Percentiles rank a stretch among this genome's conserved stretches.
Conservation (phyloP, 1,284 basidiomycete species). For the Papiliotrema nemorosa region DNA sequence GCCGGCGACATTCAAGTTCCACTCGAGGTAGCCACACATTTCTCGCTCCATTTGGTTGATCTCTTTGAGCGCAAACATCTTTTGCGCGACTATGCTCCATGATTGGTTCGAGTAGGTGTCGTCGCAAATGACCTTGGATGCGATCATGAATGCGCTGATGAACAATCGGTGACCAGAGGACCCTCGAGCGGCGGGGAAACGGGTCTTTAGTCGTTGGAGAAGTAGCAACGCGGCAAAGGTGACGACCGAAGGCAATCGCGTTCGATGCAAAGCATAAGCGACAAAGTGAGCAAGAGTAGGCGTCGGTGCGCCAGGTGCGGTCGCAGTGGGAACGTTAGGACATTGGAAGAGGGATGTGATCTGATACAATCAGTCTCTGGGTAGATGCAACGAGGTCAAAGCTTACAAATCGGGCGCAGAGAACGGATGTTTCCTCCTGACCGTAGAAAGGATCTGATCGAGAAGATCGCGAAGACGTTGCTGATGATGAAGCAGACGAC, state of each 20-base stretch:
- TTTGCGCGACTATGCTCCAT: slow-evolving; percentile 89
- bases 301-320: slow-evolving; percentile 42
- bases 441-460: slow-evolving; percentile 69
- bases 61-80: slow-evolving; percentile 82
- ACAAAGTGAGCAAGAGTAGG: slow-evolving; percentile 73
- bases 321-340: slow-evolving; percentile 45
- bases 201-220: slow-evolving; percentile 78
- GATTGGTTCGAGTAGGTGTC: slow-evolving; percentile 96
- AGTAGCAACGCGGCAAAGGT: slow-evolving; percentile 82
- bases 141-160: slow-evolving; percentile 90
- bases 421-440: slow-evolving; percentile 62
- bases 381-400: slow-evolving; percentile 17
- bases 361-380: slow-evolving; percentile 13
- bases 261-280: slow-evolving; percentile 85
- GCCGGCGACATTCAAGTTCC: slow-evolving; percentile 61
- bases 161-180: slow-evolving; percentile 88
- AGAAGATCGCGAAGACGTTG: slow-evolving; percentile 32
- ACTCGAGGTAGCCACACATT: slow-evolving; percentile 88
- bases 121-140: slow-evolving; percentile 69
- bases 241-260: slow-evolving; percentile 73
- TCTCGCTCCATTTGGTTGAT: slow-evolving; percentile 96
- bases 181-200: slow-evolving; percentile 86
- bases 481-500: slow-evolving; percentile 39
- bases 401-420: slow-evolving; percentile 72
- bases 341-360: slow-evolving; percentile 54